These are phyloP conservation scores for Fulvia fulva DNA, from an alignment of 2,329 filamentous ascomycete genomes.

Conservation along the genomic window DNA sequence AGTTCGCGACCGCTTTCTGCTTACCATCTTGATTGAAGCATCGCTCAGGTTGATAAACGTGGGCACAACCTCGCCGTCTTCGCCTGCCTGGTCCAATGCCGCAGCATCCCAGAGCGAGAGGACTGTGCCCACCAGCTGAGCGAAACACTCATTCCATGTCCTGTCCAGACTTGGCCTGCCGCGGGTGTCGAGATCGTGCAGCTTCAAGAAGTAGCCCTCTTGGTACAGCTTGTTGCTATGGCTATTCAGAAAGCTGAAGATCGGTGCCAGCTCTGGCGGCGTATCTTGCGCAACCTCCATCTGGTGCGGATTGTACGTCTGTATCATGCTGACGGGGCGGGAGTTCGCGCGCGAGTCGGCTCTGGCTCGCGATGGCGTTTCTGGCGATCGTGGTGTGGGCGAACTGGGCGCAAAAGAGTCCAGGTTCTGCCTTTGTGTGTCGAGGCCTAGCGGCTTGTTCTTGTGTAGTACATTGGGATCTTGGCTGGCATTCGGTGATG, in stretches of 20 bases:
- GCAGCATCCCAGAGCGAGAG: conserved; percentile 93
- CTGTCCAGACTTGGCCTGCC: conserved; percentile 81
- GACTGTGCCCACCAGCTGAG: conserved; percentile 91
- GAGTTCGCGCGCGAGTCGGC: conserved; percentile 52
- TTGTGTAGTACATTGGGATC: conserved; percentile 17
- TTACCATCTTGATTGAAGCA: conserved; percentile 95
- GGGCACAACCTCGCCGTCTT: conserved; percentile 78
- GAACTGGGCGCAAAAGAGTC: conserved; percentile 18
- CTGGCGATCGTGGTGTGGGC: conserved; percentile 36
- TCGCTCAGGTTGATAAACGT: conserved; percentile 97
- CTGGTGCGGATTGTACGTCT: conserved; percentile 77
- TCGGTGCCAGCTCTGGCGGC: conserved; percentile 86
- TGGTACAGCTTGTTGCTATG: conserved; percentile 96
- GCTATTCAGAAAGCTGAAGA: conserved; percentile 90
- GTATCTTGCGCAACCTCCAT: conserved; percentile 84
- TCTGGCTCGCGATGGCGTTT: conserved; percentile 39
- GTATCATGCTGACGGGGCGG: conserved; percentile 78
- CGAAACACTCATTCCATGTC: conserved; percentile 94
- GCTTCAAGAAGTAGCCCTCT: conserved; percentile 94
- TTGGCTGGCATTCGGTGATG: conserved; percentile 14
- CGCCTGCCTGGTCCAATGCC: conserved; percentile 80
- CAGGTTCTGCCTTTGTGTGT: conserved; percentile 21
- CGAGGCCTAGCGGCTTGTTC: conserved; percentile 22
- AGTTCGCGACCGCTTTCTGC: background rate
- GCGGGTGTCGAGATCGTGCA: conserved; percentile 90